Evolutionary conservation across 2,329 filamentous ascomycete species (phyloP), one percentile per base, ranked within the genome.

Genomic region (Diaporthe destruens): DNA sequence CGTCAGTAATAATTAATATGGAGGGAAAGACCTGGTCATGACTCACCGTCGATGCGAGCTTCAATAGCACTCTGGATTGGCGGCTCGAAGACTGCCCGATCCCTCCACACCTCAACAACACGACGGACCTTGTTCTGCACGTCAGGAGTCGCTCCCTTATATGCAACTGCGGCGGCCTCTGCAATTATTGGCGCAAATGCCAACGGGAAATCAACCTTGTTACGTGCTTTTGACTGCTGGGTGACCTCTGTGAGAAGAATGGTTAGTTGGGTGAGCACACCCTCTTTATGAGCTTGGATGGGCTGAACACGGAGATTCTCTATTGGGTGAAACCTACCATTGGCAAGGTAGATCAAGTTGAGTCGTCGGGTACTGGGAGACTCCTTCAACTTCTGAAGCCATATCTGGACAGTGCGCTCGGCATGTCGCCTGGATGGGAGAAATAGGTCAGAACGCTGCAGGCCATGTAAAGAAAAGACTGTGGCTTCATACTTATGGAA

Each of bases 51-150:
- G 69, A 98, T 87, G 39, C 93, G 89, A 72, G 89, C 85, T 80
- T 98, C 96, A 68, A 98, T 91, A 1, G 93, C 92, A 71, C 91
- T 90, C 80, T 98, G 92, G 63, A 98, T 93, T 0, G 92, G 89
- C 0, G 82, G 81, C 74, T 97, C 94, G 78, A 99, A 99, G 57
- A 99, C 96, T 68, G 86, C 85, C 47, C 96, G 89, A 78, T 96
- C 91, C 79, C 92, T 92, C 96, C 96, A 99, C 23, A 99, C 96
- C 78, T 98, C 96, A 3, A 98, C 90, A 0, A 98, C 96, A 42
- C 96, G 90, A 74, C 93, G 89, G 49, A 99, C 86, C 81, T 98
- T 98, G 72, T 90, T 89, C 80, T 98, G 96, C 36, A 98, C 90
- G 67, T 99, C 96, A 49, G 91, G 88, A 9, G 94, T 91, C 1